phyloP scores from a whole-genome alignment of 768 basidiomycete species.

The Strobilomyces echinocephalus region DNA sequence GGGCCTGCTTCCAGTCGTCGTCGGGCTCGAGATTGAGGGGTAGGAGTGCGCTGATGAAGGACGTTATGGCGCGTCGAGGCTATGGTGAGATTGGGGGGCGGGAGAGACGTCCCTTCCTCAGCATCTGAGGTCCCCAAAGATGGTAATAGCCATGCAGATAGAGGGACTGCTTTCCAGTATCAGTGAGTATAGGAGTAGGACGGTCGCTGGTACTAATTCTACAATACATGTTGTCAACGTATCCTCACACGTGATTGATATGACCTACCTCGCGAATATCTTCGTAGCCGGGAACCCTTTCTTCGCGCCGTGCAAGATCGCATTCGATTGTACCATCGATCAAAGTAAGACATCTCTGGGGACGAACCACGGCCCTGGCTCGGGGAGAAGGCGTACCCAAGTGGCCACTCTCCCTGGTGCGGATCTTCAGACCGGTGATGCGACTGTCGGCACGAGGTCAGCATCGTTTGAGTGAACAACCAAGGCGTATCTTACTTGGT shows the following conservation, averaged over 20 bases:
- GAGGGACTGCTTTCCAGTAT: constrained; percentile 60
- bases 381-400: constrained; percentile 35
- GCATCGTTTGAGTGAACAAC: not conserved
- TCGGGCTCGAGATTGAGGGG: too few species aligned
- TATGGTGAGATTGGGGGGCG: too few species aligned
- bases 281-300: constrained; percentile 79
- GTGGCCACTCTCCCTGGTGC: constrained; percentile 48
- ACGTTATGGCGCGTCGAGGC: too few species aligned
- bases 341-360: constrained; percentile 63
- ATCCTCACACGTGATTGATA: not conserved
- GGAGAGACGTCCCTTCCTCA: constrained; percentile 54
- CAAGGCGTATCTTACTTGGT: not conserved
- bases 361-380: constrained; percentile 50
- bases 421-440: constrained; percentile 50
- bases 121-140: constrained; percentile 21
- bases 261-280: constrained; percentile 72
- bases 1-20: too few species aligned
- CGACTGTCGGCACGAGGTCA: constrained; percentile 30
- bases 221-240: constrained; percentile 8
- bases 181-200: constrained; percentile 56
- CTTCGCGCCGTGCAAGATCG: constrained; percentile 60
- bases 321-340: constrained; percentile 56
- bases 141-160: constrained; percentile 32
- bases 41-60: too few species aligned
- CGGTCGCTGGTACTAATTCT: constrained; percentile 71